phyloP scores from a whole-genome alignment of 179 eudicot species.

The Nepenthes alata region DNA sequence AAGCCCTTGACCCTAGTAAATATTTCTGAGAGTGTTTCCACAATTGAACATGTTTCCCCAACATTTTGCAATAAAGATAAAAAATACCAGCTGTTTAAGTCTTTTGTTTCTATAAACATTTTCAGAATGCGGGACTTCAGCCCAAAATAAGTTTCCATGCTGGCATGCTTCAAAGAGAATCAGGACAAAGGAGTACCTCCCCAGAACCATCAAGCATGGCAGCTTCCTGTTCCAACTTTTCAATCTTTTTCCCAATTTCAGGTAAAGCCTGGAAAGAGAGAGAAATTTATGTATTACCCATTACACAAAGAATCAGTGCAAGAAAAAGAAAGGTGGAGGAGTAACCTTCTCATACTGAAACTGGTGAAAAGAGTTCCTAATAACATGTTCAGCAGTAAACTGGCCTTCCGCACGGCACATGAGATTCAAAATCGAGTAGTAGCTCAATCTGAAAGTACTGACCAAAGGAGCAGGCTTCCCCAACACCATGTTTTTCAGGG shows the following conservation, averaged over 20 bases:
- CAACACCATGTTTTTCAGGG: constrained; percentile 78
- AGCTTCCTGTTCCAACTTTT: constrained; percentile 83
- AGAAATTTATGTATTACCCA: not conserved
- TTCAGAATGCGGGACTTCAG: no score
- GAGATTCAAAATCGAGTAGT: constrained; percentile 87
- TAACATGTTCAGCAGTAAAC: constrained; percentile 97
- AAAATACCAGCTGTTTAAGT: no score
- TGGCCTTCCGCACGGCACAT: constrained; percentile 99
- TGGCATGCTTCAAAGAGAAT: not conserved
- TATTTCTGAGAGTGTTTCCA: no score
- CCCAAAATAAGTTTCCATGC: not conserved
- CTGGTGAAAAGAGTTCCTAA: constrained; percentile 89
- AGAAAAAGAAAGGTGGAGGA: constrained; percentile 7
- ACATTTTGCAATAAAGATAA: no score
- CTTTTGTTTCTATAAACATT: no score
- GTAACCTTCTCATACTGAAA: constrained; percentile 94
- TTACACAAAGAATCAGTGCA: constrained; percentile 1
- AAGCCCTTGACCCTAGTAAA: no score
- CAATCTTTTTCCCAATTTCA: constrained; percentile 71
- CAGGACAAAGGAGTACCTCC: constrained; percentile 41
- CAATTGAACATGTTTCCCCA: no score
- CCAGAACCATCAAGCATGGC: constrained; percentile 80
- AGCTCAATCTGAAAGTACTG: constrained; percentile 94
- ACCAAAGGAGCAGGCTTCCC: constrained; percentile 96
- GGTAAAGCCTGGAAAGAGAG: constrained; percentile 62